Evolutionary conservation across 257 asterid genomes (phyloP).

Genomic region (Solanum chmielewskii): DNA sequence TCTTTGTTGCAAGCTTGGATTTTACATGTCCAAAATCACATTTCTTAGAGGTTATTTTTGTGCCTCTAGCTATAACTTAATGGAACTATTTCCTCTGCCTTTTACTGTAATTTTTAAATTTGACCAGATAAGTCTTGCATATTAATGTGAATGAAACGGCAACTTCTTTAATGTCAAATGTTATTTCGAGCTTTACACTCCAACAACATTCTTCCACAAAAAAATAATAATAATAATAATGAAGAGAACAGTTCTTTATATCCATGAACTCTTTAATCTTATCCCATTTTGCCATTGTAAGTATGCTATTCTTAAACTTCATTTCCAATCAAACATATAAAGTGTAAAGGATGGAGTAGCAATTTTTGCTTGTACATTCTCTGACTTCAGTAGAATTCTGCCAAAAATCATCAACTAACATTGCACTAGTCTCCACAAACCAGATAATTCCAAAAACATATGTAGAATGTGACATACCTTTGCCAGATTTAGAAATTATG

Average conservation of each 20-base stretch:
- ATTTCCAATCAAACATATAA: neutral
- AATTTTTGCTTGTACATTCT: neutral
- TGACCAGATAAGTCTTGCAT: neutral
- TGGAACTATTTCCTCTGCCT: neutral
- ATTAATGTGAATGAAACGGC: neutral
- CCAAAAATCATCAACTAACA: neutral
- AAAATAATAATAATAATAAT: neutral
- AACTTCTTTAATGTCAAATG: neutral
- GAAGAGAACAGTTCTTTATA: neutral
- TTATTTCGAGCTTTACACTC: neutral
- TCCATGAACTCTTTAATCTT: neutral
- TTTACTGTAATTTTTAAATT: neutral
- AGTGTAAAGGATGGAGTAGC: neutral
- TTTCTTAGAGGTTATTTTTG: neutral
- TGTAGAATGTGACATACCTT: slow-evolving; percentile 36
- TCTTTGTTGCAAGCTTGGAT: neutral
- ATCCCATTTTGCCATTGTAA: neutral
- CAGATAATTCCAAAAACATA: neutral
- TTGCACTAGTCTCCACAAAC: neutral
- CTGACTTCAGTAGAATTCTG: neutral
- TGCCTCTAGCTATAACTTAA: neutral
- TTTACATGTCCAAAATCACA: neutral
- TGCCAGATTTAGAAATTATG: slow-evolving; percentile 76
- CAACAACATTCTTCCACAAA: neutral
- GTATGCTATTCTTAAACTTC: neutral